These are phyloP conservation scores for Saccharomyces hybrid DNA, from an alignment of 1,139 yeast species.

Conservation along the genomic window DNA sequence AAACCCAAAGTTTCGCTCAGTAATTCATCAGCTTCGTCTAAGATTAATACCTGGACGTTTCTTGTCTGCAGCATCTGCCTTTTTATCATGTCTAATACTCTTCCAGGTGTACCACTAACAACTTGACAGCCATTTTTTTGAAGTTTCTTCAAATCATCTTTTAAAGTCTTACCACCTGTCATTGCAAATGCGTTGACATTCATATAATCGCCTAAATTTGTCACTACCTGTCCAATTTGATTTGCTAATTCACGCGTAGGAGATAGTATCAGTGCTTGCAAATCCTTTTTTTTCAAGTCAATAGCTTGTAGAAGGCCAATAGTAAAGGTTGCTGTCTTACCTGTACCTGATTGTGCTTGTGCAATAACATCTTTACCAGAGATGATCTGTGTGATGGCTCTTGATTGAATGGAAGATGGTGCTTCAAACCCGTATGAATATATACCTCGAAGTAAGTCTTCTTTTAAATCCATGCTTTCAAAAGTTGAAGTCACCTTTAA, in stretches of 20 bases:
- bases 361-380: constrained; percentile 90
- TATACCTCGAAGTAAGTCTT: constrained; percentile 62
- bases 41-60: constrained; percentile 68
- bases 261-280: constrained; percentile 79
- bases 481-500: constrained; percentile 62
- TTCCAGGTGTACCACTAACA: constrained; percentile 94
- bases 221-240: constrained; percentile 80
- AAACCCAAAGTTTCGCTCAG: constrained; percentile 69
- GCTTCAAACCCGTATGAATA: constrained; percentile 89
- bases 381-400: constrained; percentile 90
- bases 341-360: constrained; percentile 98
- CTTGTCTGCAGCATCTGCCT: constrained; percentile 63
- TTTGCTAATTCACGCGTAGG: constrained; percentile 95
- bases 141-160: constrained; percentile 68
- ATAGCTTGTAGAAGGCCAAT: constrained; percentile 83
- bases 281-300: constrained; percentile 56
- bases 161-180: constrained; percentile 84
- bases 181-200: constrained; percentile 80
- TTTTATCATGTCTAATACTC: constrained; percentile 82
- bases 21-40: constrained; percentile 94
- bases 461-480: constrained; percentile 73
- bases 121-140: constrained; percentile 70
- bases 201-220: constrained; percentile 82
- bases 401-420: constrained; percentile 91
- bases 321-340: constrained; percentile 94